Base-by-base conservation (phyloP, 2,329 filamentous ascomycete species). In the Ceratocystis colombiana region DNA sequence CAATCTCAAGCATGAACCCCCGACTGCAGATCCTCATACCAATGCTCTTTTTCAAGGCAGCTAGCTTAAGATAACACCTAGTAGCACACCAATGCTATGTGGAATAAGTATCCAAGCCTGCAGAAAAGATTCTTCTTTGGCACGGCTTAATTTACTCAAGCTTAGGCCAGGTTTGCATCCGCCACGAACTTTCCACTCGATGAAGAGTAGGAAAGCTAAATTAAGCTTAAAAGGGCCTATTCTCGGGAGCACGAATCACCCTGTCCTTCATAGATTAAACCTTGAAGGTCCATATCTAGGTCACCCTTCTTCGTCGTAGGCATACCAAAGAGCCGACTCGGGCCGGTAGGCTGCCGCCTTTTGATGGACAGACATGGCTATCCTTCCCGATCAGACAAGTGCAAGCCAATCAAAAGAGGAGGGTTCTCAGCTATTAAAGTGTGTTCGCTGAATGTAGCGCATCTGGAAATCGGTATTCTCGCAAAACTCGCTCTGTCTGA, bases 361-460 rank as follows among this genome's bases (percentile, higher is more conserved):
- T 0, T 33, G 8, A 48, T 20, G 10, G n/a, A 48, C 45, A 8
- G 62, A 62, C 3, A 65, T 65, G 66, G 55, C 64, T 3, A 28
- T 67, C 2, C n/a, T 67, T 20, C 28, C 53, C 48, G 46, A 65
- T 17, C 44, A 61, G 5, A 45, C 20, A 33, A 25, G 20, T 28
- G 25, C 15, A 22, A 57, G 45, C 7, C 22, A 25, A 7, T 15
- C 20, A 30, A 37, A 25, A 3, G 6, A 33, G 4, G 46, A 25
- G 10, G 48, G 41, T 1, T 6, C 25, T 12, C 46, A 48, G 12
- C 10, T 28, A 8, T 55, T 46, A 8, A 67, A 67, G 25, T 67
- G 65, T 22, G 28, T 67, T 33, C 7, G 30, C 30, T 20, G 65
- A 67, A 12, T 37, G 65, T 7, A 66, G 45, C 46, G 61, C 41